Base-by-base conservation (phyloP, 129 eudicot genomes). In the Solidago caesia region DNA sequence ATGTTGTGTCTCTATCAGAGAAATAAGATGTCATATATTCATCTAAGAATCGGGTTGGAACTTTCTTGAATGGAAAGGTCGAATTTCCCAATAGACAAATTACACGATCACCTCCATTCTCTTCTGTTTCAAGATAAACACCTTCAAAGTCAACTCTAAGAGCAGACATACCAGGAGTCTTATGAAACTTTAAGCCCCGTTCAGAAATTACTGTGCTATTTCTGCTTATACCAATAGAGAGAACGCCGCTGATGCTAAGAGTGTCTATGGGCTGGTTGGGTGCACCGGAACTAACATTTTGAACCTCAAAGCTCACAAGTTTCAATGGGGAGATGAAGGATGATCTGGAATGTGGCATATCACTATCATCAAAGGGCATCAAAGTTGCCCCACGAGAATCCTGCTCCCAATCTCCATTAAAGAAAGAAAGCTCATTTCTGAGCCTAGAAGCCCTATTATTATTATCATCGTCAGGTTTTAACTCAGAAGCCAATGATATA, bases 331-430 rank as follows among this genome's bases (percentile, higher is more conserved):
- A 63, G 62, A 59, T 72, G 61, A 14, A 46, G 0, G 72, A 43
- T 12, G 76, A 44, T 4, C 25, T 44, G 60, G 62, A 64, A 27
- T 65, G 9, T 7, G 81, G 74, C 78, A 72, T 72, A 59, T 82
- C 82, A 5, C 75, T 82, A 33, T 77, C 83, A 68, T 77, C 79
- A 42, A 80, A 84, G 33, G 85, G 88, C 77, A 84, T 71, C 64
- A 84, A 64, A 56, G 85, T 47, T 55, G 85, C 58, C 56, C 74
- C 79, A 62, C 49, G 69, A 42, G 64, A 42, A 44, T 76, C 82
- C 75, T 84, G 88, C 51, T 77, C 77, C 85, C 85, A 84, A 67
- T 84, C 85, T 15, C 83, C 88, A 53, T 77, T 66, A 52, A 66
- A 73, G 73, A 84, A 84, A 62, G 83, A 81, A 69, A 84, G 83